Percentiles rank a stretch among this genome's conserved stretches.
Evolutionary conservation across 139 green algal species (phyloP).

Genomic region (Chlamydomonas sphaeroides): DNA sequence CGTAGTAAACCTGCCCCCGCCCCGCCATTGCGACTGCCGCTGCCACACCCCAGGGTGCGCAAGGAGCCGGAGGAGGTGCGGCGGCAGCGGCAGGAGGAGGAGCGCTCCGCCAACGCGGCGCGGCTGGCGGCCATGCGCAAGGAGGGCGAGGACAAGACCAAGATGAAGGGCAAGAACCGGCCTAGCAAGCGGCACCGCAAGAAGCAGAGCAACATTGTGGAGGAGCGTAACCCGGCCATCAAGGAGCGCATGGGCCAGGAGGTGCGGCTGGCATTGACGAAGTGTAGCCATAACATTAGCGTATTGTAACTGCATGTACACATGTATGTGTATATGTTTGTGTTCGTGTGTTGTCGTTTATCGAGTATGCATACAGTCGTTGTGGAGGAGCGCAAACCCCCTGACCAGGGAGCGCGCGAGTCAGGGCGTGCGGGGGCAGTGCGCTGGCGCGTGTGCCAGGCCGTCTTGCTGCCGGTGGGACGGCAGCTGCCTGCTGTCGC

Average conservation of each 20-base stretch:
- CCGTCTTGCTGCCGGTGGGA: too few relatives aligned
- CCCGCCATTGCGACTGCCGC: too few relatives aligned
- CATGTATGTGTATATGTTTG: not conserved
- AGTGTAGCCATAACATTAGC: too few relatives aligned
- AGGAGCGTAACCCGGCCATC: slow-evolving; percentile 67
- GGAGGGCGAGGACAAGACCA: slow-evolving; percentile 68
- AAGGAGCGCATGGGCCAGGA: slow-evolving; percentile 59
- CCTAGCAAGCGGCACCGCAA: slow-evolving; percentile 80
- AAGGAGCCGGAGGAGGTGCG: slow-evolving; percentile 84
- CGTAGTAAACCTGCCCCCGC: too few relatives aligned
- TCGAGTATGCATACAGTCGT: too few relatives aligned
- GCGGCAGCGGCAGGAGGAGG: slow-evolving; percentile 56
- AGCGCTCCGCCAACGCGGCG: slow-evolving; percentile 51
- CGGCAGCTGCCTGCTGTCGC: too few relatives aligned
- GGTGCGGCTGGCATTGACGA: slow-evolving; percentile 31
- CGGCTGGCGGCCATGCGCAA: slow-evolving; percentile 6
- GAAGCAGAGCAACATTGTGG: slow-evolving; percentile 94
- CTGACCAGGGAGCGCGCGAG: too few relatives aligned
- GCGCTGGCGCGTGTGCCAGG: too few relatives aligned
- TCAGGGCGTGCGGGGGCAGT: too few relatives aligned
- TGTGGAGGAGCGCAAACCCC: too few relatives aligned
- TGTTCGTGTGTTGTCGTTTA: not conserved
- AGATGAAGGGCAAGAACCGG: slow-evolving; percentile 96
- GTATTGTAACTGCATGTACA: too few relatives aligned
- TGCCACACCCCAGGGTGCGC: too few relatives aligned